Conservation (phyloP, 495 filamentous ascomycete species). For the Bacidia rubella region DNA sequence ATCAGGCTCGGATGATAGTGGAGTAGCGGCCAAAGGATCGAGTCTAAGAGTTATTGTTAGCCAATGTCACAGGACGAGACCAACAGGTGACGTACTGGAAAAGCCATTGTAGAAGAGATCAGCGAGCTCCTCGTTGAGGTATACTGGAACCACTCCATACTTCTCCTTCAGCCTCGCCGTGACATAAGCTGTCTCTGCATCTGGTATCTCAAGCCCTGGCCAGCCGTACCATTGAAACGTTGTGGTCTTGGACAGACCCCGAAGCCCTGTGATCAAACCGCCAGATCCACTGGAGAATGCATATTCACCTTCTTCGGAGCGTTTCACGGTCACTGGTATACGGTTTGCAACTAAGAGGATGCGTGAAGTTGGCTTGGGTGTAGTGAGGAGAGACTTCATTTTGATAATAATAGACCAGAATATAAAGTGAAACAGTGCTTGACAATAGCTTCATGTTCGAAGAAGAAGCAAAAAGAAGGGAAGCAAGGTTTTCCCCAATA, state of each 20-base stretch:
- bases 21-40: constrained; percentile 89
- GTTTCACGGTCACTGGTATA: constrained; percentile 88
- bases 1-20: constrained; percentile 95
- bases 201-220: constrained; percentile 78
- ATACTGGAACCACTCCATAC: constrained; percentile 61
- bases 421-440: not conserved
- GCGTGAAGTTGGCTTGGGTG: constrained; percentile 12
- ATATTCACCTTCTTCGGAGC: constrained; percentile 70
- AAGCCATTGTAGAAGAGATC: constrained; percentile 81
- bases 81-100: constrained; percentile 45
- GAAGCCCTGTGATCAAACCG: constrained; percentile 80
- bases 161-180: constrained; percentile 56
- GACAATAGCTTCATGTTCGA: too few species aligned
- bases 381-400: not conserved
- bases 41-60: constrained; percentile 43
- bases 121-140: constrained; percentile 64
- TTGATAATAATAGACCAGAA: not conserved
- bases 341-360: constrained; percentile 87
- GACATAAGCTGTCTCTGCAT: constrained; percentile 49
- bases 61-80: not conserved
- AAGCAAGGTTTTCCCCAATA: too few species aligned
- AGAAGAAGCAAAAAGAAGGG: too few species aligned
- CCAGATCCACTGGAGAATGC: constrained; percentile 91
- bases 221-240: constrained; percentile 97
- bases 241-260: constrained; percentile 77